Evolutionary conservation across 495 filamentous ascomycete genomes (phyloP), one percentile per base, ranked within the genome.

Genomic region (Cercophora sp.): DNA sequence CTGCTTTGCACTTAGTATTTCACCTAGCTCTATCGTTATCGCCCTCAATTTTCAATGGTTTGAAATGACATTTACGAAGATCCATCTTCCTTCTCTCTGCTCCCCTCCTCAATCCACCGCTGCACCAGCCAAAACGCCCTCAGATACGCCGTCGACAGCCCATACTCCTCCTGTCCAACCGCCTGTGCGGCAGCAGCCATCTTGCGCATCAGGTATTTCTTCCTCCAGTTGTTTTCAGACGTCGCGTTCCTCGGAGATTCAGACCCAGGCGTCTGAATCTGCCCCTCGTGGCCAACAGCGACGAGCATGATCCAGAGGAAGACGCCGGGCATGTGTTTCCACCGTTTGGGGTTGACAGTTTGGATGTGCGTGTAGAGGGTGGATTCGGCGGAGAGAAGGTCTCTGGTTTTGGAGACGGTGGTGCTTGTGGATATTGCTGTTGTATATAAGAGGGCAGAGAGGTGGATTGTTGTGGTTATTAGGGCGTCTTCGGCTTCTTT

Each of bases 251-350:
- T n/a, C n/a, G n/a, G n/a, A n/a, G n/a, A n/a, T n/a, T n/a, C n/a
- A n/a, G n/a, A n/a, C n/a, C n/a, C n/a, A n/a, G n/a, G n/a, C n/a
- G n/a, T n/a, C n/a, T n/a, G n/a, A n/a, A n/a, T n/a, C n/a, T n/a
- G n/a, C n/a, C n/a, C n/a, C n/a, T n/a, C 42, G 3, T 59, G 56
- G 1, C 40, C 52, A 19, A 47, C 23, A 5, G 51, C 55, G n/a
- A 58, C 51, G 2, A 62, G 41, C 34, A 60, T 15, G 4, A 65
- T 31, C 62, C 62, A 65, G n/a, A 65, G 43, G 11, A 55, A 62
- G 18, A 65, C 50, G 3, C 59, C 62, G 1, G 56, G 59, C 8
- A 65, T 57, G 11, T 36, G 16, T 20, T 59, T 57, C 62, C 62
- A 65, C 1, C 51, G 19, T 4, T 8, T 20, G 0, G 57, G 13